A percentile compares a stretch with the other conserved stretches of the same genome.
These are phyloP conservation scores for Castanea sativa DNA, from an alignment of 306 rosid genomes.

Conservation along the genomic window DNA sequence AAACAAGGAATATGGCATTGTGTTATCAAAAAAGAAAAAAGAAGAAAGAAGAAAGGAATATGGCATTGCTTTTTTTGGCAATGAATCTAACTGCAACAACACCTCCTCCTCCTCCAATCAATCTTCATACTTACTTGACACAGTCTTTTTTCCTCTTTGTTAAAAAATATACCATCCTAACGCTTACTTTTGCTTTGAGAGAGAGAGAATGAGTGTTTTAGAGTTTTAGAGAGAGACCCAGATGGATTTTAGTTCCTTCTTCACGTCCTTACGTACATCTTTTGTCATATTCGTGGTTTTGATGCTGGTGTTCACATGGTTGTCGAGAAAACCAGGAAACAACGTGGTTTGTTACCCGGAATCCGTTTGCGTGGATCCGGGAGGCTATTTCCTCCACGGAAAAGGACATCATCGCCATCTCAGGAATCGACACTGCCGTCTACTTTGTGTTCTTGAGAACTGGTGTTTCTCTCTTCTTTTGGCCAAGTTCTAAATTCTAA, in stretches of 20 bases:
- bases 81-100: too few relatives aligned
- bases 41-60: too few relatives aligned
- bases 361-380: constrained; percentile 75
- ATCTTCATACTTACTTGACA: not conserved
- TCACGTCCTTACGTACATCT: constrained; percentile 82
- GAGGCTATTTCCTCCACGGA: constrained; percentile 71
- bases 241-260: constrained; percentile 81
- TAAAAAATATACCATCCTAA: too few relatives aligned
- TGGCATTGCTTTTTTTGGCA: too few relatives aligned
- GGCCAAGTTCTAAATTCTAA: not conserved
- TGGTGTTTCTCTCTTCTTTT: constrained; percentile 37
- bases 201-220: not conserved
- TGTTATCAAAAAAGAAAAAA: too few relatives aligned
- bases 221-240: constrained; percentile 18
- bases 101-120: too few relatives aligned
- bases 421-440: constrained; percentile 89
- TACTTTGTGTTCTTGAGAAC: constrained; percentile 80
- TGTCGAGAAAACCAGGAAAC: constrained; percentile 66
- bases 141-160: constrained; percentile 7
- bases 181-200: not conserved
- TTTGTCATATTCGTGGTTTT: constrained; percentile 67
- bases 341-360: constrained; percentile 55
- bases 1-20: too few relatives aligned
- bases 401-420: constrained; percentile 53
- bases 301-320: constrained; percentile 57